Evolutionary conservation across 306 rosid species (phyloP).

Genomic region (Quercus parvula): DNA sequence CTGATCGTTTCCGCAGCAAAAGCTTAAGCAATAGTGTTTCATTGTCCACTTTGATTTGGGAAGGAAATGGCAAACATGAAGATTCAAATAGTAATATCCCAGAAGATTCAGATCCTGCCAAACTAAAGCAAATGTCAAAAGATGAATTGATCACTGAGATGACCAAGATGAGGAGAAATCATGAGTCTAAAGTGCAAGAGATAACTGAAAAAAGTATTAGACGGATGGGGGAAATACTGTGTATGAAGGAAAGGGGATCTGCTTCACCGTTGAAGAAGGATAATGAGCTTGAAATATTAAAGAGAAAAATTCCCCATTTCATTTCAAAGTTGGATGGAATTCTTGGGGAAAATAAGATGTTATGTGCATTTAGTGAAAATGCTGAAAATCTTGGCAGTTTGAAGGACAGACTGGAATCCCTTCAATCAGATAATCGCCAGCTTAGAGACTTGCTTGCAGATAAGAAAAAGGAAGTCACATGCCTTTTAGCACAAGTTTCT

Average conservation of each 20-base stretch:
- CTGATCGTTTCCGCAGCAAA: conserved; percentile 45
- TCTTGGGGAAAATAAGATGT: conserved; percentile 52
- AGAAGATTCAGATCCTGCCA: conserved; percentile 45
- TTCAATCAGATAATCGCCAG: conserved; percentile 51
- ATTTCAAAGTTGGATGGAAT: conserved; percentile 63
- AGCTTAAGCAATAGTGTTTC: conserved; percentile 31
- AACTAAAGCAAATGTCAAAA: conserved; percentile 39
- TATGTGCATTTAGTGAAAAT: conserved; percentile 31
- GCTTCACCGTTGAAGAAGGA: conserved; percentile 57
- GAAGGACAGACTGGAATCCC: conserved; percentile 58
- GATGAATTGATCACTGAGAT: conserved; percentile 58
- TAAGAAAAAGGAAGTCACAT: conserved; percentile 50
- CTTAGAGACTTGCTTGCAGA: conserved; percentile 53
- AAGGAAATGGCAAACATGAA: conserved; percentile 69
- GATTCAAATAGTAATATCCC: conserved; percentile 34
- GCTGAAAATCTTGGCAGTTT: conserved; percentile 51
- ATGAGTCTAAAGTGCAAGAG: conserved; percentile 67
- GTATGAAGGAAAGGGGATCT: conserved; percentile 47
- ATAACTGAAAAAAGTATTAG: conserved; percentile 57
- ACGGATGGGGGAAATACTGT: conserved; percentile 55
- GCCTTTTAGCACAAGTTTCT: conserved; percentile 56
- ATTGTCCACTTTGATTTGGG: conserved; percentile 28
- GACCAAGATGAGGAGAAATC: conserved; percentile 74
- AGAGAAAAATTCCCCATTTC: conserved; percentile 58
- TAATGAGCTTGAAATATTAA: conserved; percentile 67